Conservation (phyloP, 352 stramenopile species). For the Globisporangium nodosum region DNA sequence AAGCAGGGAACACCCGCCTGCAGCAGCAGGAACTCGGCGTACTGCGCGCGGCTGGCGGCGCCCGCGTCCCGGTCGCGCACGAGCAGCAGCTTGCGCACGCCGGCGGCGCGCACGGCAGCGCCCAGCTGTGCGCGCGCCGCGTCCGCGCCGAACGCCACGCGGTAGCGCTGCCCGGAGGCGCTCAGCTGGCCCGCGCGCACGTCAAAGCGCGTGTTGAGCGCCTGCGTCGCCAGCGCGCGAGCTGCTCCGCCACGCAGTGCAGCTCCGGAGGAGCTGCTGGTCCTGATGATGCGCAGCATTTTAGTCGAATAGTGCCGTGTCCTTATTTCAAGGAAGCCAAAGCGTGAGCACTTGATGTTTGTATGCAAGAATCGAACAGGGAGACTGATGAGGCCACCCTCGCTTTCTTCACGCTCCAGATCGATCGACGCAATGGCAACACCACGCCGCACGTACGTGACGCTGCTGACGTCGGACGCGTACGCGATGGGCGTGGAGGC, state of each 20-base stretch:
- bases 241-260: not conserved
- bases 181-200: slow-evolving; percentile 30
- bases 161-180: slow-evolving; percentile 28
- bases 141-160: slow-evolving; percentile 47
- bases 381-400: too few species aligned
- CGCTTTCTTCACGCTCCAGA: too few species aligned
- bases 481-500: slow-evolving; percentile 36
- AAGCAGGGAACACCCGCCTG: slow-evolving; percentile 65
- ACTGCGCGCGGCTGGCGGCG: slow-evolving; percentile 50
- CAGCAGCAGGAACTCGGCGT: slow-evolving; percentile 68
- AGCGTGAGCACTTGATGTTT: too few species aligned
- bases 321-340: not conserved
- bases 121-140: slow-evolving; percentile 35
- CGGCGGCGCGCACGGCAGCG: slow-evolving; percentile 21
- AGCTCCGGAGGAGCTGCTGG: not conserved
- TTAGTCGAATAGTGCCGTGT: not conserved
- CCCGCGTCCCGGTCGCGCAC: slow-evolving; percentile 57
- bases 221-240: slow-evolving; percentile 4
- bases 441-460: slow-evolving; percentile 16
- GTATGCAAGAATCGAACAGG: too few species aligned
- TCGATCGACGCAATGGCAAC: not conserved
- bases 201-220: slow-evolving; percentile 37
- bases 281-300: not conserved
- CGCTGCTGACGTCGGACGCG: slow-evolving; percentile 33
- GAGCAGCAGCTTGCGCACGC: slow-evolving; percentile 67